These are phyloP conservation scores for Albatrellus ellisii DNA, from an alignment of 768 basidiomycete genomes.

Conservation along the genomic window DNA sequence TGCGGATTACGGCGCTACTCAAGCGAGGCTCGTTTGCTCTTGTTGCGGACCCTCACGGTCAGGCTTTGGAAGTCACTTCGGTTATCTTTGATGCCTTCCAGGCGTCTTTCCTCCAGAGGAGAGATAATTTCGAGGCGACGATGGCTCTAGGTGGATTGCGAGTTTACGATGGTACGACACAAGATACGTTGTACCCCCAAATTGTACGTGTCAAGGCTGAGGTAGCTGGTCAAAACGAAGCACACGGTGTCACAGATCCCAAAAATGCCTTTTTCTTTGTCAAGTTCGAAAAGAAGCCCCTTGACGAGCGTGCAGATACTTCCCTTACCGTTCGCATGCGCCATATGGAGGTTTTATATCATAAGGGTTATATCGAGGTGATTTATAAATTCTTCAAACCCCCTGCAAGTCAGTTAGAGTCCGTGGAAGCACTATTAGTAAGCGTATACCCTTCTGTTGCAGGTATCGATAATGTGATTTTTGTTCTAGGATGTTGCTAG, in stretches of 20 bases:
- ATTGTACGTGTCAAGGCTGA: slow-evolving; percentile 64
- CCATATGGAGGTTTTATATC: slow-evolving; percentile 95
- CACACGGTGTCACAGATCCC: slow-evolving; percentile 10
- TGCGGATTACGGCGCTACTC: slow-evolving; percentile 62
- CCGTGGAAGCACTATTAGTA: slow-evolving; percentile 85
- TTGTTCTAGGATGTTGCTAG: slow-evolving; percentile 67
- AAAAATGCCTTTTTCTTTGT: slow-evolving; percentile 61
- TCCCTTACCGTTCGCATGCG: slow-evolving; percentile 83
- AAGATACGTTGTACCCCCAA: slow-evolving; percentile 69
- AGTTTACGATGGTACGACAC: slow-evolving; percentile 86
- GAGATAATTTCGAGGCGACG: slow-evolving; percentile 76
- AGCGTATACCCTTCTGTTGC: slow-evolving; percentile 17
- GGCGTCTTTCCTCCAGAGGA: slow-evolving; percentile 73
- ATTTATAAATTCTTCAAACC: slow-evolving; percentile 88
- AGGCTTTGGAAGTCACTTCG: slow-evolving; percentile 62
- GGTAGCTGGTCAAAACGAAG: too few species aligned
- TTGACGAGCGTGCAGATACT: slow-evolving; percentile 86
- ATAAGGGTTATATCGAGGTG: slow-evolving; percentile 86
- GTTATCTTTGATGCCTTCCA: slow-evolving; percentile 80
- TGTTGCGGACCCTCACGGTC: slow-evolving; percentile 56
- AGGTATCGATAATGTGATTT: slow-evolving; percentile 3
- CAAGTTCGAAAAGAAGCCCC: slow-evolving; percentile 84
- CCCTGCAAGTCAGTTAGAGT: slow-evolving; percentile 88
- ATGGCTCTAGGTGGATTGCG: slow-evolving; percentile 77
- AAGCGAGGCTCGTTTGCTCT: slow-evolving; percentile 83